Conservation (phyloP, 2,329 filamentous ascomycete genomes). For the Coleophoma crateriformis region DNA sequence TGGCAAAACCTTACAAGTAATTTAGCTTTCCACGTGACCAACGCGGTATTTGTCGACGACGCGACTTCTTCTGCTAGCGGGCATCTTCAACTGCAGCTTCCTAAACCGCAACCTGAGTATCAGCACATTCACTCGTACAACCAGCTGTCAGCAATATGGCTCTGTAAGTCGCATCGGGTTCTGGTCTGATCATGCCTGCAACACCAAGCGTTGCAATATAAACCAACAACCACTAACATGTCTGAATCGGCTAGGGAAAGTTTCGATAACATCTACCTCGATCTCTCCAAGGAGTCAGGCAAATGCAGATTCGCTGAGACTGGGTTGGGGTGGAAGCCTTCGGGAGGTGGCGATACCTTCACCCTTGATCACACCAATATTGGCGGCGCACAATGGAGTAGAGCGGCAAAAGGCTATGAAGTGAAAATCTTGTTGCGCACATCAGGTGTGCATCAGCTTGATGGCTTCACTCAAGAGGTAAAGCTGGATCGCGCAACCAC, state of each 20-base stretch:
- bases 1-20: too few relatives aligned
- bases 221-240: constrained; percentile 6
- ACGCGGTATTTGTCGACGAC: neutral
- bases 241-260: constrained; percentile 56
- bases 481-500: constrained; percentile 9
- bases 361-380: constrained; percentile 87
- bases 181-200: too few relatives aligned
- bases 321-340: constrained; percentile 92
- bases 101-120: too few relatives aligned
- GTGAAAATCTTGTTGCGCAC: constrained; percentile 84
- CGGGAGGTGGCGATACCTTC: constrained; percentile 82
- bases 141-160: neutral
- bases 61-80: neutral
- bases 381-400: constrained; percentile 85
- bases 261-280: constrained; percentile 95
- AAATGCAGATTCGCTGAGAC: constrained; percentile 94
- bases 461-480: constrained; percentile 87
- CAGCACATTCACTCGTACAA: too few relatives aligned
- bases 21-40: neutral
- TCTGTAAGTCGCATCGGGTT: neutral
- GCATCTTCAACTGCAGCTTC: too few relatives aligned
- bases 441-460: constrained; percentile 83
- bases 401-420: constrained; percentile 87
- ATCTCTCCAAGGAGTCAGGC: constrained; percentile 86
- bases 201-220: too few relatives aligned